Conservation (phyloP, 768 basidiomycete species). For the Podaxis rugospora region DNA sequence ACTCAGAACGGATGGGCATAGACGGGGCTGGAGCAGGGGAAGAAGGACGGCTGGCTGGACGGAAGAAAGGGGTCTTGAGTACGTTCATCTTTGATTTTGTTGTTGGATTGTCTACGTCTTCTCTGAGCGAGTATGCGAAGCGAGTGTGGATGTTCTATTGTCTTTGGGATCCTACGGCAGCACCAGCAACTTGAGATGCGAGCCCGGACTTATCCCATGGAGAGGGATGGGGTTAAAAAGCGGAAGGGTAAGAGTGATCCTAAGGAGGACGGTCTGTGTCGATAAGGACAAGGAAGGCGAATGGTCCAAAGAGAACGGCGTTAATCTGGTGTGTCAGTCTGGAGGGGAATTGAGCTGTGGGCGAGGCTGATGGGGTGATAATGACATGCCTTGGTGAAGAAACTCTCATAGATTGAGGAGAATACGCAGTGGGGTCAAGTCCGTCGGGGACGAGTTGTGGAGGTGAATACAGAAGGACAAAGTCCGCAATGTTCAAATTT, state of each 20-base stretch:
- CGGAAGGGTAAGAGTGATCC: slow-evolving; percentile 25
- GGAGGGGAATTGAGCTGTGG: slow-evolving; percentile 14
- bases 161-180: slow-evolving; percentile 29
- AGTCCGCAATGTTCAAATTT: slow-evolving; percentile 11
- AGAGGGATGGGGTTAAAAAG: slow-evolving; percentile 23
- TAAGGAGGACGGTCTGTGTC: slow-evolving; percentile 81
- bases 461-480: neutral
- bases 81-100: slow-evolving; percentile 48
- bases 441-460: slow-evolving; percentile 8
- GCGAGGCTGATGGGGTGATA: slow-evolving; percentile 9
- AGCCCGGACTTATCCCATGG: slow-evolving; percentile 50
- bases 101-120: slow-evolving; percentile 12
- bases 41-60: slow-evolving; percentile 57
- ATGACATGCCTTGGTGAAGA: slow-evolving; percentile 30
- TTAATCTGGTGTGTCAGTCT: slow-evolving; percentile 46
- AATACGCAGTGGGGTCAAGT: slow-evolving; percentile 8
- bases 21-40: slow-evolving; percentile 44
- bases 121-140: slow-evolving; percentile 10
- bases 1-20: neutral
- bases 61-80: slow-evolving; percentile 65
- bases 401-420: slow-evolving; percentile 50
- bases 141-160: slow-evolving; percentile 18
- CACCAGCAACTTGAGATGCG: slow-evolving; percentile 32
- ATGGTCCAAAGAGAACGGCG: slow-evolving; percentile 60
- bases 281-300: slow-evolving; percentile 46